These are phyloP conservation scores for Citrullus amarus DNA, from an alignment of 306 rosid genomes.

Conservation along the genomic window DNA sequence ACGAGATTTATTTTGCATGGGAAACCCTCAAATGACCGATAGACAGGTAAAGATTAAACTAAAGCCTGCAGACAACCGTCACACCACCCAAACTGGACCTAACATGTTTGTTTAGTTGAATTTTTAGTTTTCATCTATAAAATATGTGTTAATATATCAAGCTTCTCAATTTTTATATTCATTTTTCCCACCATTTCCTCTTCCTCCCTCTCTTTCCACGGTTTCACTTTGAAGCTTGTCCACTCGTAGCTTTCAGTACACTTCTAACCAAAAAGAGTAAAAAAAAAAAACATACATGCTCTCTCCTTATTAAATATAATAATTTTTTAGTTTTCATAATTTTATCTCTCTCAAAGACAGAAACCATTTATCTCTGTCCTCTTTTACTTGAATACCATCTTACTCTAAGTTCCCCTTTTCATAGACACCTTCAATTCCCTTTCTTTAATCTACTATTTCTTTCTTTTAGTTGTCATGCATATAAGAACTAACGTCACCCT, in stretches of 20 bases:
- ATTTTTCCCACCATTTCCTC: background rate
- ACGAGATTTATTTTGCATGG: background rate
- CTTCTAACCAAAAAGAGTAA: background rate
- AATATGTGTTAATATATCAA: background rate
- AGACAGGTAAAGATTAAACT: background rate
- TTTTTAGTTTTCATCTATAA: background rate
- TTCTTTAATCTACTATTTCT: background rate
- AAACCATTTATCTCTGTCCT: background rate
- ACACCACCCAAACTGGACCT: background rate
- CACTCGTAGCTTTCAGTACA: background rate
- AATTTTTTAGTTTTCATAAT: background rate
- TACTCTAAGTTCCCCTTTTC: background rate
- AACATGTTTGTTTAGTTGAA: background rate
- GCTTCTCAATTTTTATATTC: background rate
- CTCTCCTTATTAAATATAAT: background rate
- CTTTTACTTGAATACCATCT: background rate
- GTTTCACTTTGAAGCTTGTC: background rate
- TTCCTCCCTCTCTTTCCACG: background rate
- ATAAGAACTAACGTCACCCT: background rate
- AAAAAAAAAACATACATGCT: background rate
- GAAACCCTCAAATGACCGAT: background rate
- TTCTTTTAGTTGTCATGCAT: background rate
- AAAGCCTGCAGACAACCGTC: background rate
- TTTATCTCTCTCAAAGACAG: background rate
- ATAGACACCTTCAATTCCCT: background rate